Conservation (phyloP, 73 alveolate species). For the Tetrahymena thermophila region DNA sequence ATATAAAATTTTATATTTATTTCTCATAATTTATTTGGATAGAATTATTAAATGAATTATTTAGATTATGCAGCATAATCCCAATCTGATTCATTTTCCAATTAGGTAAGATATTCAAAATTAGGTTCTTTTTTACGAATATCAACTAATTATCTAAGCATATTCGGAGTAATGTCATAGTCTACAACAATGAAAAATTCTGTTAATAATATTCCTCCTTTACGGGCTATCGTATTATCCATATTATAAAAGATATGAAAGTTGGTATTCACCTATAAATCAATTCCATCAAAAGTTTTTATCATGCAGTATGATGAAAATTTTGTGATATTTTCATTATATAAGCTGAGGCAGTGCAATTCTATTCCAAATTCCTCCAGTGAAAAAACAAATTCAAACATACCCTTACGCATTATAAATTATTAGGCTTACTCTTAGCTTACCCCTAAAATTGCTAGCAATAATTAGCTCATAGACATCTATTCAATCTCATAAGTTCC, state of each 20-base stretch:
- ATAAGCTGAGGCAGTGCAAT: not conserved
- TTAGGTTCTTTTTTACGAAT: not conserved
- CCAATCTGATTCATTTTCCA: not conserved
- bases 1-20: not conserved
- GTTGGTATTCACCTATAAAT: not conserved
- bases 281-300: not conserved
- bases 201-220: not conserved
- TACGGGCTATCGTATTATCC: not conserved
- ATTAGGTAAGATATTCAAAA: not conserved
- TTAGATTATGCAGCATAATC: not conserved
- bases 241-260: not conserved
- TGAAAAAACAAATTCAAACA: not conserved
- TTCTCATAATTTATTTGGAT: not conserved
- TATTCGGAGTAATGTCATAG: not conserved
- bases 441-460: not conserved
- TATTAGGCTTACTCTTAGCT: not conserved
- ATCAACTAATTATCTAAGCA: not conserved
- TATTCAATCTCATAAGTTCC: not conserved
- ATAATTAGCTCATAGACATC: not conserved
- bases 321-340: not conserved
- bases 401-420: not conserved
- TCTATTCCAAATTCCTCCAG: not conserved
- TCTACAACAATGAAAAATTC: not conserved
- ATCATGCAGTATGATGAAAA: not conserved
- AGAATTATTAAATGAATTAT: not conserved